Evolutionary conservation across 805 yeast species (phyloP), one percentile per base, ranked within the genome.

Genomic region (Metschnikowia henanensis): DNA sequence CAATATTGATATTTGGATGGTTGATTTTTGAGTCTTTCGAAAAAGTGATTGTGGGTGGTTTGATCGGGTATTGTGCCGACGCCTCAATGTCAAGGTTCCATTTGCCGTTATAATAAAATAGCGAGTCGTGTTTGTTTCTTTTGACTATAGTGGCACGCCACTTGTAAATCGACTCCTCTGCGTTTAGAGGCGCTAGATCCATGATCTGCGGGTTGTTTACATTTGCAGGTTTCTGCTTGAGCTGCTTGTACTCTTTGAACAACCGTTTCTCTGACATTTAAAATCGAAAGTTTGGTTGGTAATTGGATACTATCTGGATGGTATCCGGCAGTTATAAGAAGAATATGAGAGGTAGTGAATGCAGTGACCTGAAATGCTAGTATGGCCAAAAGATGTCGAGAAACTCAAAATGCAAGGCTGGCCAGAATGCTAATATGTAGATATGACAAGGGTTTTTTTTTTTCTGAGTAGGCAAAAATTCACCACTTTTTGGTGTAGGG

Each of bases 1-100:
- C 56, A 9, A 61, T 31, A 43, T 66, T 63, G 39, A 71, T 65
- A 43, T 71, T 71, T 10, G 76, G 76, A 46, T 71, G 76, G 41
- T 58, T 53, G 37, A 71, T 66, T 10, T 72, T 72, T 2, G 75
- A 65, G 4, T 33, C 6, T 5, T 73, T 54, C 57, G 70, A 55
- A 51, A 84, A 84, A 41, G 52, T 61, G 41, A 83, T 70, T 10
- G 43, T 47, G 3, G 91, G 92, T 0, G 91, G 87, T 6, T 62
- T 57, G 7, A 71, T 56, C 0, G 92, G 92, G 50, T 84, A 84
- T 15, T 64, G 62, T 0, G 41, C 16, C 0, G 80, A 76, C 1
- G 83, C 63, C 0, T 49, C 38, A 5, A 84, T 77, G 1, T 53
- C 57, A 28, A 84, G 59, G 18, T 61, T 60, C 80, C 87, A 84